Conservation (phyloP, 2,329 filamentous ascomycete species). For the Myriosclerotinia duriaeana region DNA sequence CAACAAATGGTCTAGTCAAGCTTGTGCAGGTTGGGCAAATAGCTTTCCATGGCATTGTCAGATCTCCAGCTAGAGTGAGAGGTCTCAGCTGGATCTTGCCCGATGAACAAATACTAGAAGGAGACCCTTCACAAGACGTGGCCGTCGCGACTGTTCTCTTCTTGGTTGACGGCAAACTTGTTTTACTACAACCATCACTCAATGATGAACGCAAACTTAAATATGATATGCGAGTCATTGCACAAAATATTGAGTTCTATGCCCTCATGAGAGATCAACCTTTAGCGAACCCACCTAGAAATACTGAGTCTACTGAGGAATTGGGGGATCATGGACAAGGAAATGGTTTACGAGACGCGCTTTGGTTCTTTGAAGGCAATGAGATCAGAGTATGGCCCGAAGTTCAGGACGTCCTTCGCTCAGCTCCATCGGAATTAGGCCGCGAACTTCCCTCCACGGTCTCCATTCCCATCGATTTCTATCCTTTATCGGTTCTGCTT, state of each 20-base stretch:
- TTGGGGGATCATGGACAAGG: constrained; percentile 33
- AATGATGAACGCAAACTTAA: constrained; percentile 83
- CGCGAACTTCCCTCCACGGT: constrained; percentile 74
- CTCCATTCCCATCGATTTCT: constrained; percentile 86
- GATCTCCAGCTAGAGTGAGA: constrained; percentile 87
- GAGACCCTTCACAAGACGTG: constrained; percentile 94
- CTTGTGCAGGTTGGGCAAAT: constrained; percentile 96
- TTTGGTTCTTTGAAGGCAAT: constrained; percentile 92
- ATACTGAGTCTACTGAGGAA: constrained; percentile 21
- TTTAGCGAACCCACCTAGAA: constrained; percentile 29
- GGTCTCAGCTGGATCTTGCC: constrained; percentile 95
- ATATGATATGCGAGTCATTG: constrained; percentile 97
- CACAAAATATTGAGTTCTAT: constrained; percentile 95
- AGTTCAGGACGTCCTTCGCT: constrained; percentile 76
- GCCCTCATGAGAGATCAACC: constrained; percentile 86
- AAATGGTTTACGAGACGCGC: constrained; percentile 67
- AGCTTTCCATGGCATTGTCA: constrained; percentile 92
- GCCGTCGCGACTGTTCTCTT: constrained; percentile 91
- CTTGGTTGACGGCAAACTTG: constrained; percentile 95
- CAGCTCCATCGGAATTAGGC: constrained; percentile 62
- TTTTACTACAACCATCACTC: constrained; percentile 82
- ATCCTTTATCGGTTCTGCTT: constrained; percentile 83
- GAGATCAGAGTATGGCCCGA: constrained; percentile 88
- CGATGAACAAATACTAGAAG: constrained; percentile 82
- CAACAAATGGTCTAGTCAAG: constrained; percentile 65